These are phyloP conservation scores for Penicillium sclerotiorum DNA, from an alignment of 2,329 filamentous ascomycete species.

Conservation along the genomic window DNA sequence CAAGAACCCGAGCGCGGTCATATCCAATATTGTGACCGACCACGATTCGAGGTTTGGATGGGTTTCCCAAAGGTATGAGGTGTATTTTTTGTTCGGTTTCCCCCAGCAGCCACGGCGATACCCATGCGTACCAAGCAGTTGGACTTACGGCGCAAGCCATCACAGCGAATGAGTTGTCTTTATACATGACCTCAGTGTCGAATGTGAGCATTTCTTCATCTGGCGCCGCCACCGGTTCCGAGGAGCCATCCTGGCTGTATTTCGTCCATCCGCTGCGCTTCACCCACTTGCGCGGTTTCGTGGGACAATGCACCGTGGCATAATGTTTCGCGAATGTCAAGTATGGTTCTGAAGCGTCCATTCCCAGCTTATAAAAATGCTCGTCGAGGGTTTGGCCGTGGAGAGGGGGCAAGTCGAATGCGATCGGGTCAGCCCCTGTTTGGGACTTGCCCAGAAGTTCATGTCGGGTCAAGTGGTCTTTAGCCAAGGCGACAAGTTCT, in stretches of 20 bases:
- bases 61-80: constrained; percentile 83
- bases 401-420: constrained; percentile 79
- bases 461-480: constrained; percentile 80
- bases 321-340: constrained; percentile 75
- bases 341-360: constrained; percentile 85
- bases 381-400: constrained; percentile 84
- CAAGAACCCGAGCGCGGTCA: constrained; percentile 81
- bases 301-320: constrained; percentile 60
- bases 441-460: constrained; percentile 89
- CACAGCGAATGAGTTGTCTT: constrained; percentile 85
- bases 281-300: constrained; percentile 72
- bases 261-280: constrained; percentile 89
- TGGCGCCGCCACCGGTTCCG: constrained; percentile 74
- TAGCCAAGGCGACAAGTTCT: constrained; percentile 77
- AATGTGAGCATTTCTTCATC: constrained; percentile 84
- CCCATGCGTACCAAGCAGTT: constrained; percentile 94
- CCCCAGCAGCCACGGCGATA: constrained; percentile 90
- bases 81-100: constrained; percentile 78
- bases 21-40: constrained; percentile 97
- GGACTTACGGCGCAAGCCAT: constrained; percentile 95
- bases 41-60: constrained; percentile 71
- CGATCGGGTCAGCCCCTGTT: constrained; percentile 72
- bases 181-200: constrained; percentile 96
- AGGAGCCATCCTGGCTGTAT: constrained; percentile 73
- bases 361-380: constrained; percentile 86